A percentile compares a stretch with the other conserved stretches of the same genome.
Conservation (phyloP, 2,329 filamentous ascomycete genomes). For the Nemania diffusa region DNA sequence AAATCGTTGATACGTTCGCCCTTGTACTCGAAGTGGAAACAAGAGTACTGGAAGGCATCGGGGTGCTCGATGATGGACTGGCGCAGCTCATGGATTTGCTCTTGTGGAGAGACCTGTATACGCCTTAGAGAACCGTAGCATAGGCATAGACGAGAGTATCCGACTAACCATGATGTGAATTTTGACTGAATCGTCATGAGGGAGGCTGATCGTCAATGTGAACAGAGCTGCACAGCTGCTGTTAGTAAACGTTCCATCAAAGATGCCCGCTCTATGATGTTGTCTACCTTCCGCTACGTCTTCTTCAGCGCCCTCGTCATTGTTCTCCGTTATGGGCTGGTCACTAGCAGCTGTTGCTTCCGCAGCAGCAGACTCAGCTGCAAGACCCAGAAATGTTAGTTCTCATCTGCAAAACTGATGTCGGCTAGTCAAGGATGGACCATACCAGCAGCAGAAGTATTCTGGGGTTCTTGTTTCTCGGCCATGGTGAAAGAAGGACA, state of each 20-base stretch:
- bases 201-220: conserved; percentile 79
- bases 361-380: conserved; percentile 40
- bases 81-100: conserved; percentile 96
- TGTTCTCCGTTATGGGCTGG: conserved; percentile 39
- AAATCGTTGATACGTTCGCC: conserved; percentile 95
- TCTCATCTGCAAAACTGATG: background rate
- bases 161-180: conserved; percentile 84
- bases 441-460: conserved; percentile 41
- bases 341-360: conserved; percentile 42
- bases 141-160: conserved; percentile 14
- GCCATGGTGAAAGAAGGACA: conserved; percentile 43
- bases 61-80: conserved; percentile 96
- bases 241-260: conserved; percentile 11
- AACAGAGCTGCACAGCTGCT: conserved; percentile 57
- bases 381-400: conserved; percentile 33
- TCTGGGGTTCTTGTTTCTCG: conserved; percentile 45
- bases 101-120: conserved; percentile 83
- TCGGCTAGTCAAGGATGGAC: background rate
- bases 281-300: conserved; percentile 46
- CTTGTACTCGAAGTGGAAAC: conserved; percentile 95
- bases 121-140: conserved; percentile 39
- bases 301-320: conserved; percentile 42
- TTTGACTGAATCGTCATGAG: conserved; percentile 79
- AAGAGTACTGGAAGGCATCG: conserved; percentile 94
- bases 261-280: background rate